phyloP scores from a whole-genome alignment of 192 early-diverging fungal species.

The Dissophora ornata region DNA sequence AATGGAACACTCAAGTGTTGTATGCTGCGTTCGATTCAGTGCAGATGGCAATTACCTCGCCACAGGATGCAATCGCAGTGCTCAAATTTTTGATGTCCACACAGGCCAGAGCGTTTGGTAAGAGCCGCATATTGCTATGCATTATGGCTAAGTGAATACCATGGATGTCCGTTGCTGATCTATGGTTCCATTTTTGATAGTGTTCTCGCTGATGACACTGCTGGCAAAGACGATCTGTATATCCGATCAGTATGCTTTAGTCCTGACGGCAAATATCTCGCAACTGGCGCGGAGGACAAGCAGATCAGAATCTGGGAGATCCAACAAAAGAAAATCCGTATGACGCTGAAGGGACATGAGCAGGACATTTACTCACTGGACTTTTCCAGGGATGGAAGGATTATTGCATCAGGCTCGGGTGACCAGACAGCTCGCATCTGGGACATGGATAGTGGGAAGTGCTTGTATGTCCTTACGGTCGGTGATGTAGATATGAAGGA shows the following conservation, averaged over 20 bases:
- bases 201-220: constrained; percentile 79
- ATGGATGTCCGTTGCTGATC: no score
- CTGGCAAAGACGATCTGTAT: constrained; percentile 88
- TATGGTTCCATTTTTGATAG: no score
- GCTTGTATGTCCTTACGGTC: constrained; percentile 76
- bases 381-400: constrained; percentile 89
- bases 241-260: constrained; percentile 97
- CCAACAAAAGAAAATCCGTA: constrained; percentile 66
- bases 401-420: constrained; percentile 89
- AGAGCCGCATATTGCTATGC: no score
- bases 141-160: no score
- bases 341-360: constrained; percentile 86
- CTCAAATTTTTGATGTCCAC: constrained; percentile 86
- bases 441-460: constrained; percentile 82
- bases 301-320: constrained; percentile 90
- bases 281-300: constrained; percentile 97
- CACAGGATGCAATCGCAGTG: constrained; percentile 93
- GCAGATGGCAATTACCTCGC: constrained; percentile 92
- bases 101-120: constrained; percentile 81
- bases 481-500: constrained; percentile 87
- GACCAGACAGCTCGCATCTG: constrained; percentile 89
- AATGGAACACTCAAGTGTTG: constrained; percentile 79
- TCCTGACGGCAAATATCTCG: constrained; percentile 89
- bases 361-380: constrained; percentile 98
- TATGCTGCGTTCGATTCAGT: constrained; percentile 98